These are phyloP conservation scores for Cladophialophora carrionii DNA, from an alignment of 2,329 filamentous ascomycete species.

Conservation along the genomic window DNA sequence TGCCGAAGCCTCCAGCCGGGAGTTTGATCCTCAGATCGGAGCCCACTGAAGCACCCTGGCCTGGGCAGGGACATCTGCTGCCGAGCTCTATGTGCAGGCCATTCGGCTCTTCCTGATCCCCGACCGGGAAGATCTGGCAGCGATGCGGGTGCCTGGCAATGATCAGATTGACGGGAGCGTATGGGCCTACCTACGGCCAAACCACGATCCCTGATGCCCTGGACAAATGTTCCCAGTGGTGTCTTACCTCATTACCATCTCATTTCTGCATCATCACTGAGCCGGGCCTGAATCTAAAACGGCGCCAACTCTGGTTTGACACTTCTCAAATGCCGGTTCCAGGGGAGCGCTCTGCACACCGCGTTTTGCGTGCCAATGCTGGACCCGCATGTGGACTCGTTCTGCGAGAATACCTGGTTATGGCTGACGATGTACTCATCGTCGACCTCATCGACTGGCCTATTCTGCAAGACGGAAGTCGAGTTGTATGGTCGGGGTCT, in stretches of 20 bases:
- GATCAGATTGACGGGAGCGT: conserved; percentile 2
- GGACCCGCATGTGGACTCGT: conserved; percentile 14
- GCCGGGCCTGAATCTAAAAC: conserved; percentile 26
- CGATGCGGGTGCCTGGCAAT: not conserved
- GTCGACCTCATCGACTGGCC: not conserved
- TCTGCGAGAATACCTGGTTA: not conserved
- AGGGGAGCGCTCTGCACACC: conserved; percentile 8
- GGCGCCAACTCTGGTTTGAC: conserved; percentile 17
- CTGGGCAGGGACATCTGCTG: not conserved
- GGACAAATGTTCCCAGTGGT: not conserved
- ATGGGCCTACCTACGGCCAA: not conserved
- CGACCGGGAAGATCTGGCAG: not conserved
- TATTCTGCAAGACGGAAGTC: not conserved
- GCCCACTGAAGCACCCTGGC: not conserved
- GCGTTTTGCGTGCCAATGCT: not conserved
- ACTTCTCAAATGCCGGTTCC: conserved; percentile 3
- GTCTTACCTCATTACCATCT: conserved; percentile 11
- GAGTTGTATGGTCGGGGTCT: not conserved
- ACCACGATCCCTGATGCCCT: not conserved
- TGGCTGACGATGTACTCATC: not conserved
- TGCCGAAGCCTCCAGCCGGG: not conserved
- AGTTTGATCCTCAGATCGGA: not conserved
- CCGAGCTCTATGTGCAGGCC: no score
- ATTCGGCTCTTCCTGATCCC: not conserved
- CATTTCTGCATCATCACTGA: conserved; percentile 36